Evolutionary conservation across 768 basidiomycete genomes (phyloP), one percentile per base, ranked within the genome.

Genomic region (Boletus rufocinnamomeus): DNA sequence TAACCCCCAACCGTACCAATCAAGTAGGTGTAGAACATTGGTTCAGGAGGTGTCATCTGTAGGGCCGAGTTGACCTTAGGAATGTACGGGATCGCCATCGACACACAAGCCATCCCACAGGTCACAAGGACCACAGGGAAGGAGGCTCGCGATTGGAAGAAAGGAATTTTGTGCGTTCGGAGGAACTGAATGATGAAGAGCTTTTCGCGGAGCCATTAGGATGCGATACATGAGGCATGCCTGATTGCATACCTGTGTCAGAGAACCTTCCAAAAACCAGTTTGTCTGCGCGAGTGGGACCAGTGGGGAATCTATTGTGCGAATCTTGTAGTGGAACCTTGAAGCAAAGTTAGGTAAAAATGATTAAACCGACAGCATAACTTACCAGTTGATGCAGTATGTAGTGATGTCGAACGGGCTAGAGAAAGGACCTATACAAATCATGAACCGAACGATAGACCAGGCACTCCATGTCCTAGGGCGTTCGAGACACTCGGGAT

Each of bases 401-500:
- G 71, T 75, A 21, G 1, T 61, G 30, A 74, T 69, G 55, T 75
- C 74, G 37, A 75, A 75, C 16, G 72, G 69, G 23, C 75, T 76
- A 9, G 75, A 75, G 34, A 74, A 73, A 19, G 74, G 74, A 9
- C 74, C 75, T 4, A 75, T 3, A 54, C 68, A 76, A 30, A 75
- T 32, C 74, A 75, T 75, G 66, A 75, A 76, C 19, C 68, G 66
- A 34, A 72, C 25, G 44, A 75, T 74, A n/a, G 75, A 75, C 60
- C 64, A 63, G 23, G 74, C 75, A 53, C 65, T 65, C 74, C 66
- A 71, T 37, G 66, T 63, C 57, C 51, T 75, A 14, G 74, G 74
- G 25, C 47, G 43, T 56, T 66, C 67, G 13, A 75, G 68, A 60
- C 72, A 74, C 60, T 75, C 75, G 1, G 72, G 71, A 54, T 75